Percentiles rank a stretch among this genome's conserved stretches.
Evolutionary conservation across 2,329 filamentous ascomycete species (phyloP).

Genomic region (Trichocomaceae sp.): DNA sequence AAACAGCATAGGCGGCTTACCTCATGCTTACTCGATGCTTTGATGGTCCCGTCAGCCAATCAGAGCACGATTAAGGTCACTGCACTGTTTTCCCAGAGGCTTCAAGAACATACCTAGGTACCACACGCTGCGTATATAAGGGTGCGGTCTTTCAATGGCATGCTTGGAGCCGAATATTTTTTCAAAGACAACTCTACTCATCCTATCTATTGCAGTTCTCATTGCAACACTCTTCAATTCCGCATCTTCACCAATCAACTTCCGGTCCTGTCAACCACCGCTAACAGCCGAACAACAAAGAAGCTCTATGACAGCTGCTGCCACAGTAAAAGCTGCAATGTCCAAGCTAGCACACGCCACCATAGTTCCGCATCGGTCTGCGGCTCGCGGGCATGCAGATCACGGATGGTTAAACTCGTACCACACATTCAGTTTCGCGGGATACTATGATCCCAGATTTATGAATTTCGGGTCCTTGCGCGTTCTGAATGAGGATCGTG

Average conservation of each 20-base stretch:
- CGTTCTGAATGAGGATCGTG: slow-evolving; percentile 84
- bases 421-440: slow-evolving; percentile 79
- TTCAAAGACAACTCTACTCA: neutral
- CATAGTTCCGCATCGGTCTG: slow-evolving; percentile 67
- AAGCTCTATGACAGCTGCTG: neutral
- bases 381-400: slow-evolving; percentile 66
- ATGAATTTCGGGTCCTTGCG: slow-evolving; percentile 68
- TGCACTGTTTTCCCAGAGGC: neutral
- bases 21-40: slow-evolving; percentile 10
- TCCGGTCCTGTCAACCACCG: neutral
- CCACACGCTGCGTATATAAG: neutral
- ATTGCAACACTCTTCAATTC: neutral
- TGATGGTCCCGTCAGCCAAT: neutral
- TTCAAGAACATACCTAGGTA: slow-evolving; percentile 8
- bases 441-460: slow-evolving; percentile 60
- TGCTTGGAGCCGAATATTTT: slow-evolving; percentile 1
- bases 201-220: slow-evolving; percentile 4
- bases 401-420: slow-evolving; percentile 85
- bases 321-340: slow-evolving; percentile 42
- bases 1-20: neutral
- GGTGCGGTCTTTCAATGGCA: neutral
- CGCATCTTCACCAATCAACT: neutral
- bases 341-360: slow-evolving; percentile 62
- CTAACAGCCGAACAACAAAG: neutral
- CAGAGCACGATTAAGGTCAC: neutral